phyloP scores from a whole-genome alignment of 306 rosid species.

The Castanea sativa region DNA sequence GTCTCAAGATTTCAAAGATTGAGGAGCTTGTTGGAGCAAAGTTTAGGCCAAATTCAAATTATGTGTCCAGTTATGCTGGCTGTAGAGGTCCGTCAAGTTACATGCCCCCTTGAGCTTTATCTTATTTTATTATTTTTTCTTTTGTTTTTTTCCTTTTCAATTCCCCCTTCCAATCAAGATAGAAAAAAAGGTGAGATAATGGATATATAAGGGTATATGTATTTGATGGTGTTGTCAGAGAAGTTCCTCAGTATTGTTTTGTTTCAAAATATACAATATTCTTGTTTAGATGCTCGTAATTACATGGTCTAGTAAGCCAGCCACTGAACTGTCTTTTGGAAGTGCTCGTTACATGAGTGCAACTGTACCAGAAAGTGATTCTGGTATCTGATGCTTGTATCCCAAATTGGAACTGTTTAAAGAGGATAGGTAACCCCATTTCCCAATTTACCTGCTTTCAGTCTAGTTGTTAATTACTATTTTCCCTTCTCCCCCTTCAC shows the following conservation, averaged over 20 bases:
- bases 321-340: not conserved
- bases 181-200: not conserved
- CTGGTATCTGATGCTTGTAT: not conserved
- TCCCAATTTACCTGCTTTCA: not conserved
- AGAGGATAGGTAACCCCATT: not conserved
- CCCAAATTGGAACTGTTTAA: not conserved
- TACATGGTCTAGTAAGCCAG: not conserved
- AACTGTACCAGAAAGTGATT: not conserved
- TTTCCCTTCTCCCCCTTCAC: not conserved
- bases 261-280: not conserved
- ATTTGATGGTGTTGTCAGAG: not conserved
- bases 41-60: conserved; percentile 54
- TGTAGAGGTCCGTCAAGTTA: conserved; percentile 52
- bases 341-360: not conserved
- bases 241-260: not conserved
- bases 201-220: not conserved
- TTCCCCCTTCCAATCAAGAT: not conserved
- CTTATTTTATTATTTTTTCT: not conserved
- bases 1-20: conserved; percentile 52
- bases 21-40: conserved; percentile 48
- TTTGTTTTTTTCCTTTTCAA: not conserved
- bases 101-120: conserved; percentile 3
- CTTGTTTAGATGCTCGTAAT: not conserved
- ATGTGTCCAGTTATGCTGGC: conserved; percentile 67
- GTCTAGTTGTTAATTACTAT: not conserved